A percentile compares a stretch with the other conserved stretches of the same genome.
phyloP scores from a whole-genome alignment of 257 asterid genomes.

The Solanum pinnatisectum region DNA sequence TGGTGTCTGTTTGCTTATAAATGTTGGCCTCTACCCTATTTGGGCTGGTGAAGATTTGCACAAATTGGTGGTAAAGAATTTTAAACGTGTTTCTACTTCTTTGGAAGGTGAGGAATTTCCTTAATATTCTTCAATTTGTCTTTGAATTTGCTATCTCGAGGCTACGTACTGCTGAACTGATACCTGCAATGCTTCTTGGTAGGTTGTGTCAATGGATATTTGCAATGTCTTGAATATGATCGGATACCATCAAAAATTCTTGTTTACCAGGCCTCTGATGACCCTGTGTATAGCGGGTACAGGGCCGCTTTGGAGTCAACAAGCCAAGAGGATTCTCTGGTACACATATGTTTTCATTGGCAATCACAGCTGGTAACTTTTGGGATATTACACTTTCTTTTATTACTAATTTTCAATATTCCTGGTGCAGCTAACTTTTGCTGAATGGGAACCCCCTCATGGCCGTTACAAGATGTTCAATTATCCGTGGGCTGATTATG shows the following conservation, averaged over 20 bases:
- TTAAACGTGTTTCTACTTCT: constrained; percentile 64
- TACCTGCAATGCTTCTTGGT: neutral
- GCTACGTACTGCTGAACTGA: neutral
- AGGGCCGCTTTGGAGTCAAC: constrained; percentile 84
- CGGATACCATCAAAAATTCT: constrained; percentile 86
- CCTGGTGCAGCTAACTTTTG: constrained; percentile 53
- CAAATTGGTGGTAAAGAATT: constrained; percentile 72
- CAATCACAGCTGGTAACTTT: neutral
- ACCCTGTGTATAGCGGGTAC: constrained; percentile 83
- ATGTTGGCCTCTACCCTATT: constrained; percentile 66
- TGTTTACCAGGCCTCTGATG: constrained; percentile 82
- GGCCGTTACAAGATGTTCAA: constrained; percentile 89
- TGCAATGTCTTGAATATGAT: constrained; percentile 60
- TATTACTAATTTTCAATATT: neutral
- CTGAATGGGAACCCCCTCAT: constrained; percentile 97
- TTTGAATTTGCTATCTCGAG: neutral
- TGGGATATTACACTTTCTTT: neutral
- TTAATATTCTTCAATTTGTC: neutral
- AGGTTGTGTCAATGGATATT: constrained; percentile 74
- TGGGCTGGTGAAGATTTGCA: constrained; percentile 98
- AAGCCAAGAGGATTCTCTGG: constrained; percentile 93
- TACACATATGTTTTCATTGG: constrained; percentile 1
- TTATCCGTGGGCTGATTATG: constrained; percentile 84
- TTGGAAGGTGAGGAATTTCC: constrained; percentile 50
- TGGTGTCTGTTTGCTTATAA: constrained; percentile 53